These are phyloP conservation scores for Asterophora lycoperdoides DNA, from an alignment of 768 basidiomycete genomes.

Conservation along the genomic window DNA sequence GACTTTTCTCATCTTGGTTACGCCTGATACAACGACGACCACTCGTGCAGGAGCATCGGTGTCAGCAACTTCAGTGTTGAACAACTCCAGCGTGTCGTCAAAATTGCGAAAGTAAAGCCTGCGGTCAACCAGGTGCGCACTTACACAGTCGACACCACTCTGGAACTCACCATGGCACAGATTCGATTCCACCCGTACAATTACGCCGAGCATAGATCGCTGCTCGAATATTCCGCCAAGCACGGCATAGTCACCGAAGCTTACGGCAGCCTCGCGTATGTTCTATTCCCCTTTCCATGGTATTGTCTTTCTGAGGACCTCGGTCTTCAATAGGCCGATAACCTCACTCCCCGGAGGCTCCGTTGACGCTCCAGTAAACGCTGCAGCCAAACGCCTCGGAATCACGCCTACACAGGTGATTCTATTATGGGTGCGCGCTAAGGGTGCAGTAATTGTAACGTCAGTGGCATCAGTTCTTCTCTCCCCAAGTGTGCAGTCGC, in stretches of 20 bases:
- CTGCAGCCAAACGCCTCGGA: conserved; percentile 48
- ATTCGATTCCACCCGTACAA: conserved; percentile 58
- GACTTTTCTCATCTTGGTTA: conserved; percentile 3
- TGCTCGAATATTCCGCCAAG: conserved; percentile 44
- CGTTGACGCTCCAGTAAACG: conserved; percentile 51
- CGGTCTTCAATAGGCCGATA: conserved; percentile 38
- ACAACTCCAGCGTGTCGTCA: conserved; percentile 48
- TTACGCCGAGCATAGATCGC: conserved; percentile 39
- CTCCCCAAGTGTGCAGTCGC: neutral
- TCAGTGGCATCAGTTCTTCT: conserved; percentile 25
- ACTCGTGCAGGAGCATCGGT: conserved; percentile 30
- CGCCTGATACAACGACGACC: neutral
- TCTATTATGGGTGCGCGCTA: conserved; percentile 64
- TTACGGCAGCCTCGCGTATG: conserved; percentile 50
- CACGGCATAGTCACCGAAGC: conserved; percentile 54
- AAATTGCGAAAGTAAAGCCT: conserved; percentile 50
- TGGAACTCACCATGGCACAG: conserved; percentile 20
- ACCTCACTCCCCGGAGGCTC: conserved; percentile 59
- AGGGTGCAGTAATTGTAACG: conserved; percentile 68
- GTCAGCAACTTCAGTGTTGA: conserved; percentile 63
- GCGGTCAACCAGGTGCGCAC: conserved; percentile 66
- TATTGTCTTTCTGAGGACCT: neutral
- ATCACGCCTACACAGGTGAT: conserved; percentile 64
- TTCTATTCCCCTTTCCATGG: neutral
- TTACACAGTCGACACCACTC: neutral